phyloP scores from a whole-genome alignment of 768 basidiomycete genomes.

The Lactarius quietus region DNA sequence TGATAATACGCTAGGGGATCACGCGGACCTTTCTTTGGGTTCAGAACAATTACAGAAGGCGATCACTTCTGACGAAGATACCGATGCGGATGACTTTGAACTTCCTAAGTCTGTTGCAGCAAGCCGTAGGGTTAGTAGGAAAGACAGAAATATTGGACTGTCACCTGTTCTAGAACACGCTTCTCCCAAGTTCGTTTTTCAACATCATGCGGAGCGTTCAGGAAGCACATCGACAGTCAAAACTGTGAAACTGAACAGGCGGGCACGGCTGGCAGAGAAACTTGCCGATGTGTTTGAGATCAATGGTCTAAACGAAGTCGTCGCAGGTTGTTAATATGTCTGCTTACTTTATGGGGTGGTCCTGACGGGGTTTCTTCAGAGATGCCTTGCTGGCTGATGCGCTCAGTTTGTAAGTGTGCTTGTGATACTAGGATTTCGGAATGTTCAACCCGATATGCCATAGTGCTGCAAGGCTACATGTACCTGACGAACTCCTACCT shows the following conservation, averaged over 20 bases:
- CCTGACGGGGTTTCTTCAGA: slow-evolving; percentile 42
- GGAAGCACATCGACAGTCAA: slow-evolving; percentile 63
- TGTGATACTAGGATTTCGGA: neutral
- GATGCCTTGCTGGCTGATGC: slow-evolving; percentile 91
- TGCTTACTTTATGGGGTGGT: slow-evolving; percentile 10
- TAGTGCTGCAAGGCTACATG: slow-evolving; percentile 96
- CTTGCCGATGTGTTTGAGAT: slow-evolving; percentile 85
- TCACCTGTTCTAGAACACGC: slow-evolving; percentile 17
- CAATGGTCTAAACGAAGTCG: slow-evolving; percentile 76
- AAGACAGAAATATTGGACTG: slow-evolving; percentile 11
- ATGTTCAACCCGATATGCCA: slow-evolving; percentile 15
- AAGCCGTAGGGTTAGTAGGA: slow-evolving; percentile 12
- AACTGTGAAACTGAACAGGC: slow-evolving; percentile 64
- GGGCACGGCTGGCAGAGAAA: slow-evolving; percentile 79
- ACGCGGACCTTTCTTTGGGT: neutral
- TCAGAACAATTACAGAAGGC: slow-evolving; percentile 10
- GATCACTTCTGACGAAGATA: slow-evolving; percentile 24
- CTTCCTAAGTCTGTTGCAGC: slow-evolving; percentile 16
- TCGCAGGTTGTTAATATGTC: slow-evolving; percentile 55
- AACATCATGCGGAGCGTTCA: slow-evolving; percentile 24
- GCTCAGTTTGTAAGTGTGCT: slow-evolving; percentile 73
- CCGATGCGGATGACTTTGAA: slow-evolving; percentile 27
- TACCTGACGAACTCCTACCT: slow-evolving; percentile 91
- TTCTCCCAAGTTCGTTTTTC: slow-evolving; percentile 17
- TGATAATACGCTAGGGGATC: slow-evolving; percentile 25